Base-by-base conservation (phyloP, 805 yeast species). In the Zygotorulaspora danielsina region DNA sequence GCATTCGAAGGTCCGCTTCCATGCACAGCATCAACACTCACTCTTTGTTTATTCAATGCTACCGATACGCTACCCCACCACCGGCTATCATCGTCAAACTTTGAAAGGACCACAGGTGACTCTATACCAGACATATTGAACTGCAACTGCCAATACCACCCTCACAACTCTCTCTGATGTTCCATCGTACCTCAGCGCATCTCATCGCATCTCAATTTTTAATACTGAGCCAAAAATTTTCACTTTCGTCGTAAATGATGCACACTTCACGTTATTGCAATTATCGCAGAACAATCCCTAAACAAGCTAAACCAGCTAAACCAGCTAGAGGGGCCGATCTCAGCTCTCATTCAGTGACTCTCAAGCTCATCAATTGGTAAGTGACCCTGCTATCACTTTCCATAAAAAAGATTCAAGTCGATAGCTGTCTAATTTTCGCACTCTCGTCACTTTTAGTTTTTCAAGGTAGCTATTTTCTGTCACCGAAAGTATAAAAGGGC, bases 31-130 rank as follows among this genome's bases (percentile, higher is more conserved):
- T 79, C 81, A 2, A 83, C 84, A 41, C 79, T 70, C 26, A 86
- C 64, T 48, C 78, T 77, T 53, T 83, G 90, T 4, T 79, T 69
- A 58, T 84, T 90, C 43, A 86, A 71, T 1, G 86, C 81, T 24
- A 77, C 75, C 15, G 76, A 65, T 1, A 76, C 85, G 32, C 78
- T 74, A 18, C 89, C 87, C 50, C 79, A 71, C 53, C 70, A 72
- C 31, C 73, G 67, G n/a, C 82, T 79, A 1, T 74, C 61, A 9
- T 78, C 71, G 59, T 86, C 90, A 57, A 79, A 85, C 27, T 63
- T 64, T 17, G 81, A 70, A 12, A 65, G 49, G n/a, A 58, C 55
- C 35, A 60, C 53, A 6, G 57, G 55, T 9, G 31, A 34, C n/a
- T 38, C 37, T 16, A 28, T 27, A 19, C 12, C 29, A 26, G 36